Conservation (phyloP, 2,329 filamentous ascomycete species). For the Didymella glomerata region DNA sequence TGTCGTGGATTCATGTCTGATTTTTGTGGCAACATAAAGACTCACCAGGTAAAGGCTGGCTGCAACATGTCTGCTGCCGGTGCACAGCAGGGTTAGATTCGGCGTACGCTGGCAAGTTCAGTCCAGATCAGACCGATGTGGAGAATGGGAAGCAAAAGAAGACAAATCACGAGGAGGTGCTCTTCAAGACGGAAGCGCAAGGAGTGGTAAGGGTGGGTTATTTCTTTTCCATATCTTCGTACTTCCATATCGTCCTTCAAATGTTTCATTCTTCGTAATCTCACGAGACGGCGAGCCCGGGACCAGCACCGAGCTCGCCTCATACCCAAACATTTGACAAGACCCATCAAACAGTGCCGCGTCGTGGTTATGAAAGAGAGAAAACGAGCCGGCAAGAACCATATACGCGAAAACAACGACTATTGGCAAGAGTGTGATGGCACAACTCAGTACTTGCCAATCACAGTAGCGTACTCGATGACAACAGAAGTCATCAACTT, state of each 20-base stretch:
- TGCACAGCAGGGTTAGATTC: no score
- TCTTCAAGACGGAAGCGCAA: neutral
- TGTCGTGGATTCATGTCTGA: no score
- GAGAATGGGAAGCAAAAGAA: no score
- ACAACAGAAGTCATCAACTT: slow-evolving; percentile 28
- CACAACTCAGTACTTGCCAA: slow-evolving; percentile 3
- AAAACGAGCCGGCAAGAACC: neutral
- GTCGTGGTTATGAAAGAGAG: neutral
- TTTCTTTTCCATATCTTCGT: neutral
- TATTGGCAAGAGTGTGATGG: neutral
- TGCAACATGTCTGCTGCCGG: no score
- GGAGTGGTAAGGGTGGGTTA: neutral
- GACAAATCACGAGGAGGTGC: no score
- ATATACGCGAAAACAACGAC: neutral
- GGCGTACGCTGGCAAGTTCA: no score
- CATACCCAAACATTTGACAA: neutral
- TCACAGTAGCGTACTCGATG: slow-evolving; percentile 29
- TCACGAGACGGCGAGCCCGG: slow-evolving; percentile 2
- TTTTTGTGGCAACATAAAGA: no score
- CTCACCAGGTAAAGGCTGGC: no score
- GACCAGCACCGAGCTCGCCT: slow-evolving; percentile 9
- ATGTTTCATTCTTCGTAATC: neutral
- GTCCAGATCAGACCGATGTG: no score
- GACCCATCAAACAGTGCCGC: neutral
- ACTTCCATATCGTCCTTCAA: no score